A percentile compares a stretch with the other conserved stretches of the same genome.
Conservation (phyloP, 192 early-diverging fungal species). For the Umbelopsis vinacea region DNA sequence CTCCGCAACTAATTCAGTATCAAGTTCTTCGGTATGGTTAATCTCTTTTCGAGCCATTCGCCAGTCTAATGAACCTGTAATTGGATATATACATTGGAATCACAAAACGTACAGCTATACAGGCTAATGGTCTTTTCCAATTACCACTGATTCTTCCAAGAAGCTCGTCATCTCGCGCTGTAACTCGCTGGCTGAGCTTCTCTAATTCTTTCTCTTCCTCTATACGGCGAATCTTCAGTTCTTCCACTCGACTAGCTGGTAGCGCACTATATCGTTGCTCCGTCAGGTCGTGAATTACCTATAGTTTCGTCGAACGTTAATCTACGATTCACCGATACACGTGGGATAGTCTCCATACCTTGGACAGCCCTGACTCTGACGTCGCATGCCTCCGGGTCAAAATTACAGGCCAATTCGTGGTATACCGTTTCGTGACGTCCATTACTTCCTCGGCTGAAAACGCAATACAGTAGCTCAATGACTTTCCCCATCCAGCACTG, state of each 20-base stretch:
- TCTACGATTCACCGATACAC: not conserved
- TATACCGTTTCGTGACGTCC: conserved; percentile 58
- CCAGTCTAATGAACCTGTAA: conserved; percentile 25
- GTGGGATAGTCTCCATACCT: conserved; percentile 21
- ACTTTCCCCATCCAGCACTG: conserved; percentile 57
- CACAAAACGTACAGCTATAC: not conserved
- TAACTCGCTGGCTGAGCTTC: not conserved
- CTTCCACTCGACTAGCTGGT: not conserved
- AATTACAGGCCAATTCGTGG: conserved; percentile 36
- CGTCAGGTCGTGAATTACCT: not conserved
- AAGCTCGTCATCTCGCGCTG: conserved; percentile 22
- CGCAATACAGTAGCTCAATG: conserved; percentile 50
- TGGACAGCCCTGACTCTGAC: conserved; percentile 35
- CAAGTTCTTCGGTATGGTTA: not conserved
- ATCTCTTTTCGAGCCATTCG: conserved; percentile 24
- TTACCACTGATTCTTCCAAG: conserved; percentile 43
- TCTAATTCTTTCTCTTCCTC: conserved; percentile 32
- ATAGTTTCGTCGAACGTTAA: not conserved
- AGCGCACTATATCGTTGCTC: not conserved
- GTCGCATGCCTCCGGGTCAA: conserved; percentile 37
- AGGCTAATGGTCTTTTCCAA: not conserved
- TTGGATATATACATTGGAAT: not conserved
- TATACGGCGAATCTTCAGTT: conserved; percentile 2
- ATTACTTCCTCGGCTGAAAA: conserved; percentile 50
- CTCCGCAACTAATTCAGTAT: not conserved